Evolutionary conservation across 2,329 filamentous ascomycete species (phyloP).

Genomic region (Ophidiomyces ophidiicola): DNA sequence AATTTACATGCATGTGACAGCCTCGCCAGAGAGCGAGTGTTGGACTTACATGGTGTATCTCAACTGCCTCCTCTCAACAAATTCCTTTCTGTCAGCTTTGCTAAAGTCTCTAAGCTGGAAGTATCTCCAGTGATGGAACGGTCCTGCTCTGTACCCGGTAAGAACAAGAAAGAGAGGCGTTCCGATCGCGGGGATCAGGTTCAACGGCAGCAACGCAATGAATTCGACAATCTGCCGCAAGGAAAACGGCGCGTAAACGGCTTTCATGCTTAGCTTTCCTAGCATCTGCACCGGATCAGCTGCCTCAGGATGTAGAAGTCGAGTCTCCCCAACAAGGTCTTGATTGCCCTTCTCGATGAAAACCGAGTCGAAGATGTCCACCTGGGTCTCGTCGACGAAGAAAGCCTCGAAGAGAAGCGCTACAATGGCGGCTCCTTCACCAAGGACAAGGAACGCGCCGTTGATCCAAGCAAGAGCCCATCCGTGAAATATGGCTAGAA

Average conservation of each 20-base stretch:
- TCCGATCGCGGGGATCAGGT: constrained; percentile 73
- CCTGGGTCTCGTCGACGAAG: constrained; percentile 65
- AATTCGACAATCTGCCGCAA: constrained; percentile 83
- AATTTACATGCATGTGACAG: background rate
- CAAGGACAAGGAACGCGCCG: constrained; percentile 70
- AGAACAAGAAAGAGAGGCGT: constrained; percentile 76
- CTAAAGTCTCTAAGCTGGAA: constrained; percentile 66
- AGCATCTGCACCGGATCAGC: constrained; percentile 65
- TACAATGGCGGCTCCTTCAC: constrained; percentile 50
- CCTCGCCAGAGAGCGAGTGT: background rate
- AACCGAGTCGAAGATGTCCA: constrained; percentile 76
- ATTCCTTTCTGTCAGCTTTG: constrained; percentile 60
- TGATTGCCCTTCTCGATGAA: constrained; percentile 53
- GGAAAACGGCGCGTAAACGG: constrained; percentile 79
- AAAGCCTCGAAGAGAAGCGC: constrained; percentile 64
- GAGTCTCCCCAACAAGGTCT: constrained; percentile 54
- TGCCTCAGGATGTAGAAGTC: constrained; percentile 54
- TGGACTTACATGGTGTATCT: constrained; percentile 65
- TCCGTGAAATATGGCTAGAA: constrained; percentile 81
- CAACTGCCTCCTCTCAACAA: constrained; percentile 55
- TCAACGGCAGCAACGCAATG: constrained; percentile 65
- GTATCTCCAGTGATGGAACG: constrained; percentile 82
- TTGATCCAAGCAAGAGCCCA: constrained; percentile 73
- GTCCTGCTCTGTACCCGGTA: constrained; percentile 76
- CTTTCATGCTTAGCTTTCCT: constrained; percentile 64